Evolutionary conservation across 345 rosid genomes (phyloP), one percentile per base, ranked within the genome.

Genomic region (Adansonia digitata): DNA sequence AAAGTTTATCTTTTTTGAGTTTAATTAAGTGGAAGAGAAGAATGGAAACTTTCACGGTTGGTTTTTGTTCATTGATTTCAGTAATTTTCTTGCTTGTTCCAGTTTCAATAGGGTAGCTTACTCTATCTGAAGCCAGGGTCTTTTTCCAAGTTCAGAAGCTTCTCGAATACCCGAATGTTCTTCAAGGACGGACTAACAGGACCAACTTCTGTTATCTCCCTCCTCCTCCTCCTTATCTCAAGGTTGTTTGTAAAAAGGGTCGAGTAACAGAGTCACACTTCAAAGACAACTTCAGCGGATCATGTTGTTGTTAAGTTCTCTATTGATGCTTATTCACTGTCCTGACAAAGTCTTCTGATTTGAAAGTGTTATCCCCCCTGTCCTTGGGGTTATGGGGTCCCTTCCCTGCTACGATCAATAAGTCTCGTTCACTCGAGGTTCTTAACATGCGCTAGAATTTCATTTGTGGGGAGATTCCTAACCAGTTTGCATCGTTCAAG

Each of bases 381-480:
- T 91, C 95, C 1, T 79, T 92, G 27, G 98, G 97, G 14, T 76
- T 94, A 29, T 85, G 95, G 90, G 97, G 98, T 75, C 84, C 87
- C 7, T 79, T 94, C 5, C 90, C 98, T 71, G 74, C 86, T 20
- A 86, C 90, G 43, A 73, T 84, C 78, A 73, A 77, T 78, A 85
- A 92, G 71, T 61, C 91, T 71, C 60, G 77, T 73, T 85, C 90
- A 1, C 94, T 94, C 40, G 45, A 82, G 42, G 78, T 81, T 51
- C 81, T 94, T 12, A 89, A 94, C 75, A 68, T 92, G 67, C 88
- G 90, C 79, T 91, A 91, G 13, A 94, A 94, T 82, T 91, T 82
- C 86, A 87, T 94, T 62, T 79, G 84, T 7, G 97, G 94, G 17
- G 65, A 63, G 69, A 84, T 94, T 76, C 92, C 95, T 12, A 68